Conservation (phyloP, 805 yeast species). For the Zygoascus biomembranicola region DNA sequence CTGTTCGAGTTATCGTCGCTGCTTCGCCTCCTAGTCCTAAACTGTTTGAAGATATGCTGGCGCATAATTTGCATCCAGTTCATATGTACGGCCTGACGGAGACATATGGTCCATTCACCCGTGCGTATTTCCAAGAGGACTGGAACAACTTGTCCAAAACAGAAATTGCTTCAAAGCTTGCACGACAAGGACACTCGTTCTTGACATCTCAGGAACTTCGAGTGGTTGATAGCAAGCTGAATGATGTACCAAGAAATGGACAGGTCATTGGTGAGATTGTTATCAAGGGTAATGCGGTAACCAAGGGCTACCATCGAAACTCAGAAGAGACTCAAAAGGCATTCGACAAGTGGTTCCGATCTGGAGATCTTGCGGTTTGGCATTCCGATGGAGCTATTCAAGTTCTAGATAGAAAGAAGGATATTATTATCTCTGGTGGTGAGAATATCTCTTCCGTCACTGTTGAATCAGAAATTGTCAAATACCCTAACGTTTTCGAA, state of each 20-base stretch:
- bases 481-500: conserved; percentile 25
- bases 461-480: conserved; percentile 23
- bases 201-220: conserved; percentile 22
- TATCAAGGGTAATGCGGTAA: conserved; percentile 26
- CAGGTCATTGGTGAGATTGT: conserved; percentile 29
- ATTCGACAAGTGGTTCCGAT: conserved; percentile 27
- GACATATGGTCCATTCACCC: conserved; percentile 30
- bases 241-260: conserved; percentile 25
- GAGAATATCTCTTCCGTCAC: conserved; percentile 31
- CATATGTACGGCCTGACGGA: conserved; percentile 31
- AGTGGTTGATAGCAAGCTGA: conserved; percentile 20
- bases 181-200: conserved; percentile 29
- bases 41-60: conserved; percentile 27
- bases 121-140: conserved; percentile 25
- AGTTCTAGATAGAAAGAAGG: conserved; percentile 30
- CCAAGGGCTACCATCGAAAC: conserved; percentile 28
- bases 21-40: conserved; percentile 32
- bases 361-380: conserved; percentile 31
- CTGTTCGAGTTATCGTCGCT: conserved; percentile 29
- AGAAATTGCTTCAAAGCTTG: conserved; percentile 21
- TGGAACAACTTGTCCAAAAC: conserved; percentile 25
- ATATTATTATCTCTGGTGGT: conserved; percentile 31
- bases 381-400: conserved; percentile 28
- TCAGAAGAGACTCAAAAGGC: conserved; percentile 27
- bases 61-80: conserved; percentile 26